These are phyloP conservation scores for Acacia melanoxylon DNA, from an alignment of 306 rosid genomes.

Conservation along the genomic window DNA sequence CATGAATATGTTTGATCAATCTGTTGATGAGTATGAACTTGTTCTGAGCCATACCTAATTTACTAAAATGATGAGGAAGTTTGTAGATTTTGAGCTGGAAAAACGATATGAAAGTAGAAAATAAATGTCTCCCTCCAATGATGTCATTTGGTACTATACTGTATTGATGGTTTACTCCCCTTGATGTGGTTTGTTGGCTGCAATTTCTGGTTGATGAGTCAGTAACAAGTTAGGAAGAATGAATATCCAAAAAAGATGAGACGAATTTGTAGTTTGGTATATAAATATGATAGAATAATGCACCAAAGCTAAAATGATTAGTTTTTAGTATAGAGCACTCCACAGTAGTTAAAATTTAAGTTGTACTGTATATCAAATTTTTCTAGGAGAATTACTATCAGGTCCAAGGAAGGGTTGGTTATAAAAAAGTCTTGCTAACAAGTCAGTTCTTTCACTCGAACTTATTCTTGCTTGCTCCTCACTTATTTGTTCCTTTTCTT, in stretches of 20 bases:
- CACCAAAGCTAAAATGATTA: neutral
- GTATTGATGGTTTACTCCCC: neutral
- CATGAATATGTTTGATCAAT: too few species aligned
- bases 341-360: neutral
- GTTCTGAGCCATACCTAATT: too few species aligned
- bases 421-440: too few species aligned
- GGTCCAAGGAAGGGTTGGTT: too few species aligned
- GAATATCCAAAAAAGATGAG: neutral
- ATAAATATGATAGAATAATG: neutral
- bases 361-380: too few species aligned
- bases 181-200: conserved; percentile 14
- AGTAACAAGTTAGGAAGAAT: neutral
- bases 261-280: neutral
- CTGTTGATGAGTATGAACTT: too few species aligned
- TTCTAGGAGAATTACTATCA: too few species aligned
- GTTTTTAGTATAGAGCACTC: neutral
- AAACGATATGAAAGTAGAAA: neutral
- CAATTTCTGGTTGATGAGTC: conserved; percentile 24
- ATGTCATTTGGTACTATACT: neutral
- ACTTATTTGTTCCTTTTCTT: too few species aligned
- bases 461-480: too few species aligned
- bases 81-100: too few species aligned
- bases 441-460: too few species aligned
- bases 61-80: too few species aligned
- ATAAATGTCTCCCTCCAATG: neutral